phyloP scores from a whole-genome alignment of 2,329 filamentous ascomycete genomes.

The Aureobasidium musti region DNA sequence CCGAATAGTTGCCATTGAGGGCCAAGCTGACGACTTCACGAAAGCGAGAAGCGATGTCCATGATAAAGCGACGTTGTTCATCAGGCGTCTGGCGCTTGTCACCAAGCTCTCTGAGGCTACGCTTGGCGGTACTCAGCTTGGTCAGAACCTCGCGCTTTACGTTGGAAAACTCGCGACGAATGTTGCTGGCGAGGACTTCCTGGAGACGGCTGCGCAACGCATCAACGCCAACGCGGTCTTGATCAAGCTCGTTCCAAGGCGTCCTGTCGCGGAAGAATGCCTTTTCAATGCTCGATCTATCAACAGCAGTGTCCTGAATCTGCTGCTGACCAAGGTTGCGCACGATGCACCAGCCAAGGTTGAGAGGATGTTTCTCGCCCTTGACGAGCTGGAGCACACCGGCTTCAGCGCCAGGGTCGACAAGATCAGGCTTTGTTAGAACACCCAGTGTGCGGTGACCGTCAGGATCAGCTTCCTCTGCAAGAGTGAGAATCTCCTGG shows the following conservation, averaged over 20 bases:
- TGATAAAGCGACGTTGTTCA: slow-evolving; percentile 55
- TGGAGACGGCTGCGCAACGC: slow-evolving; percentile 47
- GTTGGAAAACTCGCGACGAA: slow-evolving; percentile 51
- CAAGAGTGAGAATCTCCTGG: slow-evolving; percentile 50
- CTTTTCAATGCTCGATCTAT: slow-evolving; percentile 37
- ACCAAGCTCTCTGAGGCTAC: slow-evolving; percentile 53
- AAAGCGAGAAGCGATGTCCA: slow-evolving; percentile 47
- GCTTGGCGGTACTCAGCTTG: slow-evolving; percentile 37
- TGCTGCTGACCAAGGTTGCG: slow-evolving; percentile 40
- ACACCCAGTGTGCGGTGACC: slow-evolving; percentile 43
- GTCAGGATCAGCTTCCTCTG: slow-evolving; percentile 41
- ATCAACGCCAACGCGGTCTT: slow-evolving; percentile 47
- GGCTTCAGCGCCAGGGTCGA: slow-evolving; percentile 37
- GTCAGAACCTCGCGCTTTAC: slow-evolving; percentile 43
- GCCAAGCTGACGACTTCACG: slow-evolving; percentile 35
- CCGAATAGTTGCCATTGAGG: slow-evolving; percentile 44
- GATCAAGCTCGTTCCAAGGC: slow-evolving; percentile 45
- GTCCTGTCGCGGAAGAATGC: slow-evolving; percentile 40
- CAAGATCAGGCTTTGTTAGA: slow-evolving; percentile 44
- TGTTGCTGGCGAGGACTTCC: slow-evolving; percentile 47
- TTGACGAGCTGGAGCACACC: slow-evolving; percentile 36
- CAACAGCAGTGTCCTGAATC: slow-evolving; percentile 29
- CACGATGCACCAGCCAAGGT: slow-evolving; percentile 42
- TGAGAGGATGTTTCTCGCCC: slow-evolving; percentile 35
- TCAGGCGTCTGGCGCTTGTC: slow-evolving; percentile 48